A percentile compares a stretch with the other conserved stretches of the same genome.
These are phyloP conservation scores for Lanzia echinophila DNA, from an alignment of 2,329 filamentous ascomycete genomes.

Conservation along the genomic window DNA sequence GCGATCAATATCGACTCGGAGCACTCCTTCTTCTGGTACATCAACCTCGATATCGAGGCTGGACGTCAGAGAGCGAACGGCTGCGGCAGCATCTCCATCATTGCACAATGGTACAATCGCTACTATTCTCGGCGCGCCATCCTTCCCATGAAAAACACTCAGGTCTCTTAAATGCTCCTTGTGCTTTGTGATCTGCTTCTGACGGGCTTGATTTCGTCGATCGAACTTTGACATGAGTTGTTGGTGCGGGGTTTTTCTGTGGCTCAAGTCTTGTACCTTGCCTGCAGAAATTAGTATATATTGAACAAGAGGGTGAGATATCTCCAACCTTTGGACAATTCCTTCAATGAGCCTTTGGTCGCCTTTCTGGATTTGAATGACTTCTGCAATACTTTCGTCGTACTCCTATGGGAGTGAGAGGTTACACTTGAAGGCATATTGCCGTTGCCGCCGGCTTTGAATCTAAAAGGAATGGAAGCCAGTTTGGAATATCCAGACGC, in stretches of 20 bases:
- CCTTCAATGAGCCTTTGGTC: conserved; percentile 80
- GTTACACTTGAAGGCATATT: conserved; percentile 67
- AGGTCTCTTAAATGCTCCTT: conserved; percentile 73
- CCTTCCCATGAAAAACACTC: conserved; percentile 76
- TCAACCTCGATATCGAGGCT: conserved; percentile 74
- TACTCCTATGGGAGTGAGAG: conserved; percentile 83
- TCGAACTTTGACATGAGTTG: conserved; percentile 97
- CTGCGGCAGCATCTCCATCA: conserved; percentile 60
- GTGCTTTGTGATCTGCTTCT: conserved; percentile 77
- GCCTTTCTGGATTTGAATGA: conserved; percentile 87
- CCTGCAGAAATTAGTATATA: conserved; percentile 42
- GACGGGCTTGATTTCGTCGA: conserved; percentile 88
- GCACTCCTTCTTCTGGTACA: conserved; percentile 48
- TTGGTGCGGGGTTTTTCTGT: conserved; percentile 85
- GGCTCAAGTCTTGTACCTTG: conserved; percentile 67
- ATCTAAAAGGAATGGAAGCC: conserved; percentile 74
- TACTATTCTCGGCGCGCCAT: conserved; percentile 82
- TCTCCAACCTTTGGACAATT: conserved; percentile 67
- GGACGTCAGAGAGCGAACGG: conserved; percentile 63
- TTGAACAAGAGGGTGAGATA: conserved; percentile 3
- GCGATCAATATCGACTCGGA: conserved; percentile 69
- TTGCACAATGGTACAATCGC: conserved; percentile 79
- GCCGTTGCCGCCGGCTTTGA: conserved; percentile 65
- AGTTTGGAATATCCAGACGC: conserved; percentile 37
- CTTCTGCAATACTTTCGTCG: conserved; percentile 84